Conservation (phyloP, 345 rosid genomes). For the Excoecaria agallocha region DNA sequence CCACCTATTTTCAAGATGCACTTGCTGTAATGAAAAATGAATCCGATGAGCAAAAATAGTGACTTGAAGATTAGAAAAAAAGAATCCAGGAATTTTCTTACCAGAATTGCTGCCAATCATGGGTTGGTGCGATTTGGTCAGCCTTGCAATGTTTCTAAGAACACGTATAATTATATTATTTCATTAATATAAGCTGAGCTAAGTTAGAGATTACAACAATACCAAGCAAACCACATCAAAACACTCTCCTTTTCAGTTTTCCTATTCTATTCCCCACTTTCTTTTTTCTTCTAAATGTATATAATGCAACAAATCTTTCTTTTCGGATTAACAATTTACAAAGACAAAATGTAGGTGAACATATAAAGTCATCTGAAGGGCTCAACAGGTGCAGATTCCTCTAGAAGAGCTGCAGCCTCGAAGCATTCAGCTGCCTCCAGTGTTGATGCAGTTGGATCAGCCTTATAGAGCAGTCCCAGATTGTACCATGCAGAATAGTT, state of each 20-base stretch:
- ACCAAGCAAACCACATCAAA: neutral
- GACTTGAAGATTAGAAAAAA: too few relatives aligned
- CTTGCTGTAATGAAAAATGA: neutral
- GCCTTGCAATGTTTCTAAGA: too few relatives aligned
- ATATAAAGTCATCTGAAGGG: conserved; percentile 54
- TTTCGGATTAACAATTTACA: neutral
- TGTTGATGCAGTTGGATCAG: conserved; percentile 33
- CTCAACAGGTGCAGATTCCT: conserved; percentile 68
- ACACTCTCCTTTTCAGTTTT: neutral
- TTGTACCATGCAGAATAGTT: conserved; percentile 72
- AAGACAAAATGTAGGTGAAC: neutral
- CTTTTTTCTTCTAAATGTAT: neutral
- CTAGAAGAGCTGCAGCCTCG: conserved; percentile 56
- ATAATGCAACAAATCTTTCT: conserved; percentile 3
- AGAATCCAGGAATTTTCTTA: too few relatives aligned
- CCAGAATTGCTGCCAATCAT: too few relatives aligned
- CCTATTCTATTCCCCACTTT: neutral
- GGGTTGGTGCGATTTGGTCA: too few relatives aligned
- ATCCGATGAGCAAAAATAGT: too few relatives aligned
- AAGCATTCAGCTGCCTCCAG: conserved; percentile 65
- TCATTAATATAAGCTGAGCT: conserved; percentile 6
- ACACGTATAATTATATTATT: neutral
- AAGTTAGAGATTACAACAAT: neutral
- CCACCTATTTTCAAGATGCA: too few relatives aligned
- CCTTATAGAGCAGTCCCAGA: conserved; percentile 56